Evolutionary conservation across 2,329 filamentous ascomycete genomes (phyloP).

Genomic region (Arthroderma sp.): DNA sequence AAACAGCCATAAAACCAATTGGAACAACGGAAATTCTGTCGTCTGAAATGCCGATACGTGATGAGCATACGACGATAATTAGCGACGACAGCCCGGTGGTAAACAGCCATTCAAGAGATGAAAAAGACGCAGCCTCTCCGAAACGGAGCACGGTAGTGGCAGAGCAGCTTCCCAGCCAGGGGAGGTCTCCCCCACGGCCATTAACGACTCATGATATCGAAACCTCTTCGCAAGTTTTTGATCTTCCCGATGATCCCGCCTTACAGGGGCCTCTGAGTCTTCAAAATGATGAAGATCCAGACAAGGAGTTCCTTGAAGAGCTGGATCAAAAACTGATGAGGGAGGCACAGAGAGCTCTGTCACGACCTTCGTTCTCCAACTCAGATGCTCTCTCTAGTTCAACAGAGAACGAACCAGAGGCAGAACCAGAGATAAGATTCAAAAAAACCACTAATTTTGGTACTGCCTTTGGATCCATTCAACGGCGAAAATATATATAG

Average conservation of each 20-base stretch:
- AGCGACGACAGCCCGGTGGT: background rate
- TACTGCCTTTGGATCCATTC: slow-evolving; percentile 29
- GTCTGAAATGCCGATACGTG: background rate
- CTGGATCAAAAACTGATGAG: slow-evolving; percentile 31
- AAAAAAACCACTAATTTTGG: slow-evolving; percentile 35
- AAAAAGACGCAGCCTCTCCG: too few relatives aligned
- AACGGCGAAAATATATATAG: background rate
- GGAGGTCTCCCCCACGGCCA: background rate
- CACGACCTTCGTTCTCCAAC: slow-evolving; percentile 12
- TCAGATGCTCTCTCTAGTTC: slow-evolving; percentile 14
- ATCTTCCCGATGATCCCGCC: slow-evolving; percentile 29
- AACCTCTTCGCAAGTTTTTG: slow-evolving; percentile 24
- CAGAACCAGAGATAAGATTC: slow-evolving; percentile 31
- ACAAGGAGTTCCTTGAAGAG: slow-evolving; percentile 27
- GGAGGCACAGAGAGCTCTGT: slow-evolving; percentile 24
- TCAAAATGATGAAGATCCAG: slow-evolving; percentile 27
- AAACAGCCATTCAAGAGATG: background rate
- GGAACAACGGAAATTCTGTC: slow-evolving; percentile 11
- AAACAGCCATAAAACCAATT: background rate
- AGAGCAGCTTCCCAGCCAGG: background rate
- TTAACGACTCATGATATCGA: slow-evolving; percentile 3
- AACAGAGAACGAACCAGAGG: slow-evolving; percentile 17
- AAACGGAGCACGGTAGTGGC: too few relatives aligned
- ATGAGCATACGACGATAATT: background rate
- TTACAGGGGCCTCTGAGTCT: slow-evolving; percentile 32